Evolutionary conservation across 169 alveolate species (phyloP).

Genomic region (Toxoplasma gondii): DNA sequence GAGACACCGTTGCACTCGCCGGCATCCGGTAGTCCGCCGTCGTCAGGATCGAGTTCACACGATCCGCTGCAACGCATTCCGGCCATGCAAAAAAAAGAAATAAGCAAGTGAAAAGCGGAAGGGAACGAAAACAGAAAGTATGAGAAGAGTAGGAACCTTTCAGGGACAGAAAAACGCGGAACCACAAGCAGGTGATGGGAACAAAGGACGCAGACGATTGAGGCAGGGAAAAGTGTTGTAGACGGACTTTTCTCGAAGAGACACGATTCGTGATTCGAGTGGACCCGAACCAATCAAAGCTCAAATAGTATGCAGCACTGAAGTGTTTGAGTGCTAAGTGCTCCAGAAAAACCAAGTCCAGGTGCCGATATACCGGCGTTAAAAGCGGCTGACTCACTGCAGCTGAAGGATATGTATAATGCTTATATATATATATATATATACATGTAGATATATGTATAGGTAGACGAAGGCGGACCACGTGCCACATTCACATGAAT

Average conservation of each 20-base stretch:
- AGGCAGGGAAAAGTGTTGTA: not conserved
- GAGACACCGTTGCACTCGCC: not conserved
- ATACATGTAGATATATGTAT: no score
- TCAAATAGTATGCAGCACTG: no score
- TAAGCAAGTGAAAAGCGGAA: not conserved
- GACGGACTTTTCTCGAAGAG: not conserved
- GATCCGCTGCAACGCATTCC: not conserved
- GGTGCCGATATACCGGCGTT: no score
- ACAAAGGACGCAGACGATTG: not conserved
- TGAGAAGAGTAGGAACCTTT: not conserved
- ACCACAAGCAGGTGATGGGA: not conserved
- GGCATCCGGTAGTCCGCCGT: not conserved
- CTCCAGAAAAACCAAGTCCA: no score
- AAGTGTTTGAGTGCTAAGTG: no score
- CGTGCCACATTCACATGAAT: no score
- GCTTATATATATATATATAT: not conserved
- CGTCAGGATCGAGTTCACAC: not conserved
- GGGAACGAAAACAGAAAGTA: not conserved
- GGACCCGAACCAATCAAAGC: no score
- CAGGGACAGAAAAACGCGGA: no score
- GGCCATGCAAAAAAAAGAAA: not conserved
- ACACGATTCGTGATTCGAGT: no score
- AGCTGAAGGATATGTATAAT: not conserved
- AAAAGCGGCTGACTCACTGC: no score
- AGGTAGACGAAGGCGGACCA: no score